Conservation (phyloP, 257 asterid genomes). For the Salvia splendens region DNA sequence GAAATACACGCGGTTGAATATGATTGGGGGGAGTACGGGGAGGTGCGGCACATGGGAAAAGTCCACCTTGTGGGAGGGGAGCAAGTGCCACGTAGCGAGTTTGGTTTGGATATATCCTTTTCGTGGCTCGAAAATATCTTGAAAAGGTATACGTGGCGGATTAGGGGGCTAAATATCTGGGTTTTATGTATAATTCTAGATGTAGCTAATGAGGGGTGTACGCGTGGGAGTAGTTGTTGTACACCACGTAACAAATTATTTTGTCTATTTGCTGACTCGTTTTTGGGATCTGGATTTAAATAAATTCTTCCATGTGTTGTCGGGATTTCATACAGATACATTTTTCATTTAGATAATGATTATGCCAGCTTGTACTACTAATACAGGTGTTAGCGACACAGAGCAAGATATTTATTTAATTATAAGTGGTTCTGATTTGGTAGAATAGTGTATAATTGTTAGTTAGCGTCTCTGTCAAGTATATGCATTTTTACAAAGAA, state of each 20-base stretch:
- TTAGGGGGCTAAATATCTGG: constrained; percentile 19
- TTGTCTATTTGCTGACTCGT: constrained; percentile 34
- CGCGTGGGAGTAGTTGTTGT: constrained; percentile 17
- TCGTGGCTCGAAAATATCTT: constrained; percentile 29
- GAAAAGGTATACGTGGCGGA: too few species aligned
- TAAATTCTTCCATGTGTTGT: constrained; percentile 24
- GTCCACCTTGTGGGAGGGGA: constrained; percentile 25
- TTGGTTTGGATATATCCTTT: constrained; percentile 21
- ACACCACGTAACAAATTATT: constrained; percentile 24
- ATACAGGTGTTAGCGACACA: not conserved
- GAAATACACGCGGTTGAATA: not conserved
- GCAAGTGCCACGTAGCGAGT: constrained; percentile 20
- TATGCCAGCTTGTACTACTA: not conserved
- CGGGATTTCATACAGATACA: not conserved
- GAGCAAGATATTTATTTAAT: not conserved
- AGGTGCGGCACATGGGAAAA: constrained; percentile 26
- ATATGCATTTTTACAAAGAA: too few species aligned
- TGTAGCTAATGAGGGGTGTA: constrained; percentile 8
- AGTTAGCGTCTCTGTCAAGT: too few species aligned
- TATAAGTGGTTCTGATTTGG: not conserved
- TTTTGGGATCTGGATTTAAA: not conserved
- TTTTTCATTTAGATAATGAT: not conserved
- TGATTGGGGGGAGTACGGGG: constrained; percentile 7
- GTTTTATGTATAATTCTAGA: not conserved
- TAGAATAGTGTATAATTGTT: too few species aligned